Conservation (phyloP, 257 asterid species). For the Cordia subcordata region DNA sequence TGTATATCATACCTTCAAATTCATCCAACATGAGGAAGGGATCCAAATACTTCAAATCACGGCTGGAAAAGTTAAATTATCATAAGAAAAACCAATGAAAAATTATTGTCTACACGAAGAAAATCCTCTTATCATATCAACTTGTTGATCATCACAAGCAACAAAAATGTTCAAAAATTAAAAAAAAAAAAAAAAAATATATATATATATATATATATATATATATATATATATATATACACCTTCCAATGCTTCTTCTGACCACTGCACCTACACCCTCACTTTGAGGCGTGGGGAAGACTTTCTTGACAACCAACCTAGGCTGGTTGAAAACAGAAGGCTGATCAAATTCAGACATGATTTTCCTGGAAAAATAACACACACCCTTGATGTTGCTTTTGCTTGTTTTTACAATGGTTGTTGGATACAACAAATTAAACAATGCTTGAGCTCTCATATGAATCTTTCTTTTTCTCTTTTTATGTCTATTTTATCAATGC, state of each 20-base stretch:
- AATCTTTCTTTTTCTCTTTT: too few species aligned
- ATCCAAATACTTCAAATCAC: conserved; percentile 72
- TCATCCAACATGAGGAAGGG: conserved; percentile 91
- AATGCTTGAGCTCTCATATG: conserved; percentile 30
- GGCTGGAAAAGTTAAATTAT: conserved; percentile 43
- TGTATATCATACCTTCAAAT: conserved; percentile 51
- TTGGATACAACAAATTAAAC: conserved; percentile 16
- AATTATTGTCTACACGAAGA: not conserved
- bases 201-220: too few species aligned
- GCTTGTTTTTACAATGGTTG: conserved; percentile 5
- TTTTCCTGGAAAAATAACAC: conserved; percentile 13
- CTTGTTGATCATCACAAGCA: too few species aligned
- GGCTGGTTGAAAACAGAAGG: conserved; percentile 43
- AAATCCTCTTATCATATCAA: not conserved
- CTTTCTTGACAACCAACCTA: conserved; percentile 60
- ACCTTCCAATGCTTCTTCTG: conserved; percentile 94
- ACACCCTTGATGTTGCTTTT: not conserved
- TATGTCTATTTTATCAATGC: too few species aligned
- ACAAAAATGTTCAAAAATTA: too few species aligned
- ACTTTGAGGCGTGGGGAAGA: conserved; percentile 62
- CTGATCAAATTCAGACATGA: conserved; percentile 44
- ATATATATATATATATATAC: not conserved
- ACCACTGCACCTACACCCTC: conserved; percentile 84
- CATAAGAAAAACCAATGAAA: not conserved
- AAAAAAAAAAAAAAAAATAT: too few species aligned